These are phyloP conservation scores for Phaffomyces opuntiae DNA, from an alignment of 805 yeast species.

Conservation along the genomic window DNA sequence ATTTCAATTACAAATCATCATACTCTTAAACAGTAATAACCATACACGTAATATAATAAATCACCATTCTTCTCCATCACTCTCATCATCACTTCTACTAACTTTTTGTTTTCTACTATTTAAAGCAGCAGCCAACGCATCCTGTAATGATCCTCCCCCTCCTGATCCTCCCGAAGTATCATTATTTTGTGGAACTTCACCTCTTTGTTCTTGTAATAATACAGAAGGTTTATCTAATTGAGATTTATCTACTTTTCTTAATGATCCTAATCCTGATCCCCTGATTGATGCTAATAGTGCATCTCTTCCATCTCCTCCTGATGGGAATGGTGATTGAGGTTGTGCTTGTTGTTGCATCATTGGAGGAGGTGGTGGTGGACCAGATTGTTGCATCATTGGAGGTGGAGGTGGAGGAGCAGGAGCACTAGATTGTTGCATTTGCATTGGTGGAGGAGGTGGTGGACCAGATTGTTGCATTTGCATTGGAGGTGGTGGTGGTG, in stretches of 20 bases:
- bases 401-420: constrained; percentile 1
- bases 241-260: constrained; percentile 75
- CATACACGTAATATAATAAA: neutral
- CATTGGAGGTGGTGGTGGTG: neutral
- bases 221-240: constrained; percentile 77
- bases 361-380: constrained; percentile 19
- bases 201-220: constrained; percentile 62
- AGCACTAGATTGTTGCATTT: neutral
- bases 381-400: neutral
- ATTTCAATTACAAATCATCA: too few relatives aligned
- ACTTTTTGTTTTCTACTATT: constrained; percentile 78
- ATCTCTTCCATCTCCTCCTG: constrained; percentile 58
- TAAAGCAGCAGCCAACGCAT: constrained; percentile 83
- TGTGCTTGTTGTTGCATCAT: constrained; percentile 24
- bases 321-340: constrained; percentile 23
- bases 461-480: constrained; percentile 5
- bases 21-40: too few relatives aligned
- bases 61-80: constrained; percentile 71
- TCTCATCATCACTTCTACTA: constrained; percentile 75
- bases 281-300: constrained; percentile 84
- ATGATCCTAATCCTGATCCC: constrained; percentile 58
- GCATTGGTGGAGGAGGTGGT: constrained; percentile 10
- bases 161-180: constrained; percentile 29
- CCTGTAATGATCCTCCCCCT: constrained; percentile 59
- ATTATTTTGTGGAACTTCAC: constrained; percentile 35